Conservation (phyloP, 306 rosid genomes). For the Dalbergia oliveri region DNA sequence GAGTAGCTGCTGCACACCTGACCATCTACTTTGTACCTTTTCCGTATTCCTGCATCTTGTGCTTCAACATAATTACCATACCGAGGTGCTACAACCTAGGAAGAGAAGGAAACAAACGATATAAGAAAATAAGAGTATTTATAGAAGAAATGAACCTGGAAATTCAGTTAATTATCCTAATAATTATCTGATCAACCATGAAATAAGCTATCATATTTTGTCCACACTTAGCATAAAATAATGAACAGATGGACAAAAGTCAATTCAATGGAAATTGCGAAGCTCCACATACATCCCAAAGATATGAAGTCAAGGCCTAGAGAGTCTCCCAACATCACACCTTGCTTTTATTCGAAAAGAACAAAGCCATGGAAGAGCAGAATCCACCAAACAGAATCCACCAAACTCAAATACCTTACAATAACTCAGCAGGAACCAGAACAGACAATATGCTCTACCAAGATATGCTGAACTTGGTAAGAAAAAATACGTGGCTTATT, state of each 20-base stretch:
- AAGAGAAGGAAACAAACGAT: constrained; percentile 40
- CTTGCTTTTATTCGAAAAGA: not conserved
- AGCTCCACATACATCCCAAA: constrained; percentile 4
- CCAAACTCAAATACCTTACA: not conserved
- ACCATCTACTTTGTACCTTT: constrained; percentile 72
- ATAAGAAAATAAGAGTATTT: constrained; percentile 17
- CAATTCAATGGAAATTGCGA: not conserved
- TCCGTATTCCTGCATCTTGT: constrained; percentile 69
- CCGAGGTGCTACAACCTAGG: constrained; percentile 81
- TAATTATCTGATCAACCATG: constrained; percentile 5
- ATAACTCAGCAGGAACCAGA: not conserved
- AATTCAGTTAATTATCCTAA: constrained; percentile 4
- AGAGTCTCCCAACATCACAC: not conserved
- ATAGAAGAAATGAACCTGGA: constrained; percentile 10
- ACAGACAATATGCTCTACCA: not conserved
- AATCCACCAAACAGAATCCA: not conserved
- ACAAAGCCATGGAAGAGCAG: constrained; percentile 23
- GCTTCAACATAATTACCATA: constrained; percentile 75
- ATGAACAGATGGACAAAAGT: not conserved
- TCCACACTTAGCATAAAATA: constrained; percentile 13
- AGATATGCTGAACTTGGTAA: constrained; percentile 19
- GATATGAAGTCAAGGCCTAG: not conserved
- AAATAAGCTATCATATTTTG: constrained; percentile 1
- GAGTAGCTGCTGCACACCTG: constrained; percentile 69
- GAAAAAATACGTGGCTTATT: not conserved